Evolutionary conservation across 1,284 basidiomycete species (phyloP).

Genomic region (Rhodofomes roseus): DNA sequence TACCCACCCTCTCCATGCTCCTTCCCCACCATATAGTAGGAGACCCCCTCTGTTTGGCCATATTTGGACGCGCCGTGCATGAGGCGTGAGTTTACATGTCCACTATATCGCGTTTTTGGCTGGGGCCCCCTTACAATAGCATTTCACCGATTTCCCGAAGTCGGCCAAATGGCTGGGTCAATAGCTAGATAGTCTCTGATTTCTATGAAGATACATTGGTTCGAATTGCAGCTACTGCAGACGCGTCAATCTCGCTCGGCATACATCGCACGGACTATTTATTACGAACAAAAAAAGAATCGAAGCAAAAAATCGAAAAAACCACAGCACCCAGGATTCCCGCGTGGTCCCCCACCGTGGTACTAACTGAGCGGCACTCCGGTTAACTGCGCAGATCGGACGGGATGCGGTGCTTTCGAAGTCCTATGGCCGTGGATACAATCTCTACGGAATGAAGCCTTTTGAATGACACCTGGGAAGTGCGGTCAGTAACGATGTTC

Average conservation of each 20-base stretch:
- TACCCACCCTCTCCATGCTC: not conserved
- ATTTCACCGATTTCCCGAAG: not conserved
- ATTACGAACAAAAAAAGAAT: not conserved
- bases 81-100: constrained; percentile 4
- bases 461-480: not conserved
- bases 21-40: not conserved
- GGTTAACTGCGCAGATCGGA: constrained; percentile 80
- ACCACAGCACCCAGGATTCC: constrained; percentile 8
- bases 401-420: constrained; percentile 79
- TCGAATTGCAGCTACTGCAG: not conserved
- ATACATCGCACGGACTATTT: not conserved
- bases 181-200: no score
- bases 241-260: not conserved
- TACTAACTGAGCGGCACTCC: constrained; percentile 54
- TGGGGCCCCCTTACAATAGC: constrained; percentile 2
- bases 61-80: not conserved
- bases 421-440: constrained; percentile 73
- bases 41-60: not conserved
- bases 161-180: no score
- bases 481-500: not conserved
- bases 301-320: not conserved
- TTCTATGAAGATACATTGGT: no score
- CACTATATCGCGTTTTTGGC: constrained; percentile 4
- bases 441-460: not conserved
- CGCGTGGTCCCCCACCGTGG: constrained; percentile 9